A percentile compares a stretch with the other conserved stretches of the same genome.
Evolutionary conservation across 2,329 filamentous ascomycete species (phyloP).

Genomic region (Beauveria medogensis): DNA sequence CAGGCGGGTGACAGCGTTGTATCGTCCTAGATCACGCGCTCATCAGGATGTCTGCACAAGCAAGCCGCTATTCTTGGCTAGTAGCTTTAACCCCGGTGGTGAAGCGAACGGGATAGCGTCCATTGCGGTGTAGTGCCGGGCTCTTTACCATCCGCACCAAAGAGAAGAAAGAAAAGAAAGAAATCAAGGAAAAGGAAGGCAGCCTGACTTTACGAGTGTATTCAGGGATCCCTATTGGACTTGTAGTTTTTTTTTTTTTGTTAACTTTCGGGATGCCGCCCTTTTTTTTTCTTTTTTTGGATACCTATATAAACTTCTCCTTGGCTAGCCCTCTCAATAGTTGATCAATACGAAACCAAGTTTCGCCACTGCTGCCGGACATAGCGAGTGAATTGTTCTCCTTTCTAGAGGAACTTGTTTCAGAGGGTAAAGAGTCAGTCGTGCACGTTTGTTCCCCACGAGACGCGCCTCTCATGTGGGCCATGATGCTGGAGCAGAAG

Average conservation of each 20-base stretch:
- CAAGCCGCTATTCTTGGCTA: background rate
- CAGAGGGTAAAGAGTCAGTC: too few relatives aligned
- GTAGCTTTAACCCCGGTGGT: constrained; percentile 5
- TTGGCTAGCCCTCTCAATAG: constrained; percentile 5
- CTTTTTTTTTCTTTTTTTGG: background rate
- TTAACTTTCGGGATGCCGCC: constrained; percentile 1
- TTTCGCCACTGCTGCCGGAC: background rate
- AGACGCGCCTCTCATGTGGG: too few relatives aligned
- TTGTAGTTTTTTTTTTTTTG: background rate
- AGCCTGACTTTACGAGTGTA: background rate
- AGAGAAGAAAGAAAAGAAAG: constrained; percentile 9
- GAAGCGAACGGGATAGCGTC: background rate
- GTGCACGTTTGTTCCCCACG: too few relatives aligned
- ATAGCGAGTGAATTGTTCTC: background rate
- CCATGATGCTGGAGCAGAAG: too few relatives aligned
- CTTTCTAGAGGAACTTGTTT: too few relatives aligned
- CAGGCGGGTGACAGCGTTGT: background rate
- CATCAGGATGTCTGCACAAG: background rate
- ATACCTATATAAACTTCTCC: constrained; percentile 6
- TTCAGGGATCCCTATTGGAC: constrained; percentile 3
- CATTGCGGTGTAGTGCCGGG: background rate
- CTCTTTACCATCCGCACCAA: constrained; percentile 6
- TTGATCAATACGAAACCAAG: constrained; percentile 10
- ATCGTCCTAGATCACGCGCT: constrained; percentile 1
- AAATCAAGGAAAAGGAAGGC: background rate